Evolutionary conservation across 148 eudicot genomes (phyloP).

Genomic region (Chenopodium formosanum): DNA sequence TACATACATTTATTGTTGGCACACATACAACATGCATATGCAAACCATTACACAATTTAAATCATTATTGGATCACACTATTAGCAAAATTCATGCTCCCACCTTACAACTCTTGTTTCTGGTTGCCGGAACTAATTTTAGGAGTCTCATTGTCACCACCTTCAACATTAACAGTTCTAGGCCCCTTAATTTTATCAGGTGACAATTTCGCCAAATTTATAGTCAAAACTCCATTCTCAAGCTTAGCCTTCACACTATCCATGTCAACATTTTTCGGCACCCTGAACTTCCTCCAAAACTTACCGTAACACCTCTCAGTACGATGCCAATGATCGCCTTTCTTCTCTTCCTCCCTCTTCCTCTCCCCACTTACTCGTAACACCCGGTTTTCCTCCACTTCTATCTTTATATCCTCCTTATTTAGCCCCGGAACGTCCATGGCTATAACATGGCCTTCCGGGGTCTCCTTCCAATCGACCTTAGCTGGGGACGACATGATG

Average conservation of each 20-base stretch:
- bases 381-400: constrained; percentile 45
- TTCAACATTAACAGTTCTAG: constrained; percentile 30
- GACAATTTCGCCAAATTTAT: constrained; percentile 27
- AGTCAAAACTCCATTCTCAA: constrained; percentile 38
- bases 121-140: neutral
- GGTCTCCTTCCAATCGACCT: constrained; percentile 54
- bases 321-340: constrained; percentile 41
- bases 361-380: constrained; percentile 39
- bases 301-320: constrained; percentile 32
- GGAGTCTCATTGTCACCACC: neutral
- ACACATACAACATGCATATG: neutral
- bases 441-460: constrained; percentile 36
- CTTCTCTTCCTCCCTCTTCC: constrained; percentile 39
- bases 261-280: constrained; percentile 39
- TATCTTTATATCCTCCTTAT: constrained; percentile 39
- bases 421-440: constrained; percentile 41
- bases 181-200: constrained; percentile 30
- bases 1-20: too few relatives aligned
- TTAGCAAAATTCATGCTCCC: neutral
- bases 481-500: constrained; percentile 21
- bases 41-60: neutral
- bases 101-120: constrained; percentile 23
- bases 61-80: neutral
- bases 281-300: constrained; percentile 36
- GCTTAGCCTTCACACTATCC: constrained; percentile 32